Conservation (phyloP, 192 early-diverging fungal species). For the Coemansia sp. region DNA sequence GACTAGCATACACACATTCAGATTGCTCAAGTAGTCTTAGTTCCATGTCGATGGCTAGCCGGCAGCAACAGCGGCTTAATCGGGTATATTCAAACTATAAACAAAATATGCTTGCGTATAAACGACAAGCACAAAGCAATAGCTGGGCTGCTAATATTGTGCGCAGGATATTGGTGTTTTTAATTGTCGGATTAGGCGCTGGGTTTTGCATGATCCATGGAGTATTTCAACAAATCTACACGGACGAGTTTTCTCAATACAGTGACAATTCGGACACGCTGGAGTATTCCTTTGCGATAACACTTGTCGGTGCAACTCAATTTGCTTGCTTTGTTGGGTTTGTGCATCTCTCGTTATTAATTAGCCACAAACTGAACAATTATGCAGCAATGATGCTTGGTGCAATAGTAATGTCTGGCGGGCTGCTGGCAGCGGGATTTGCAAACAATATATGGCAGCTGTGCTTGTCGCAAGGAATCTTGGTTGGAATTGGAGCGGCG, state of each 20-base stretch:
- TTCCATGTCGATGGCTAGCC: neutral
- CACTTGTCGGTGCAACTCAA: constrained; percentile 2
- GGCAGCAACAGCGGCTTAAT: neutral
- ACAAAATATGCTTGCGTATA: too few relatives aligned
- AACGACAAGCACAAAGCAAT: neutral
- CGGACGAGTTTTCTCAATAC: neutral
- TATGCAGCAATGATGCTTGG: neutral
- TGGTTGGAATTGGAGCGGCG: neutral
- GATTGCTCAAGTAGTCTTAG: constrained; percentile 8
- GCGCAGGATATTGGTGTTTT: neutral
- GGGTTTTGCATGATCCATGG: constrained; percentile 1
- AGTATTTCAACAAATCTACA: neutral
- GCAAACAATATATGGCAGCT: constrained; percentile 5
- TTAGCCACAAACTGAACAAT: neutral
- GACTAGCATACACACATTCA: neutral
- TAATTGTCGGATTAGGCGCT: constrained; percentile 4
- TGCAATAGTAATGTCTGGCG: neutral
- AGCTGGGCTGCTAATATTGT: neutral
- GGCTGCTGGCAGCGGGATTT: constrained; percentile 4
- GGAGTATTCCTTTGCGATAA: neutral
- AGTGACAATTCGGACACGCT: neutral
- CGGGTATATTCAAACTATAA: neutral
- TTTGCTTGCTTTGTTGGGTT: neutral
- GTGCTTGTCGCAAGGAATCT: constrained; percentile 5
- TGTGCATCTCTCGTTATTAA: neutral